phyloP scores from a whole-genome alignment of 23 red algal genomes.

The Pyropia haitanensis region DNA sequence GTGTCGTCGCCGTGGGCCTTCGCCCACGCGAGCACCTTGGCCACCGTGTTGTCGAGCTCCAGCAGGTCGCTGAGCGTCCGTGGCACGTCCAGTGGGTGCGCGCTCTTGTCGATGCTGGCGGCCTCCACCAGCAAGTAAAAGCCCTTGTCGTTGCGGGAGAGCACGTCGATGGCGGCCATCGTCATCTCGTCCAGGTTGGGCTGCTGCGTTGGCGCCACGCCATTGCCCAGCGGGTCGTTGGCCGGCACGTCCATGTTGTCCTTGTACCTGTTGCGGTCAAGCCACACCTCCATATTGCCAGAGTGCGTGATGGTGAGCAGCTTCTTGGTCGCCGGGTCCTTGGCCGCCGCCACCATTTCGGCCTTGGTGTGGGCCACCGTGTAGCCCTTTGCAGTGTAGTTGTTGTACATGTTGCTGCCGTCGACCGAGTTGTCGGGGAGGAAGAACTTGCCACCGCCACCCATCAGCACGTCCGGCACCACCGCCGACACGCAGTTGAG shows the following conservation, averaged over 20 bases:
- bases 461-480: constrained; percentile 35
- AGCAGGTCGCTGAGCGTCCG: constrained; percentile 27
- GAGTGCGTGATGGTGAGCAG: constrained; percentile 31
- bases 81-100: constrained; percentile 28
- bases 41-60: constrained; percentile 34
- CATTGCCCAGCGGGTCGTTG: constrained; percentile 15
- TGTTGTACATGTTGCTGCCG: constrained; percentile 32
- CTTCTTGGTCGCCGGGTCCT: constrained; percentile 22
- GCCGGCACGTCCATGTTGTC: constrained; percentile 20
- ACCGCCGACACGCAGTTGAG: constrained; percentile 18
- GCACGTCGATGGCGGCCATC: constrained; percentile 34
- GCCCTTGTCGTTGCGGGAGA: constrained; percentile 29
- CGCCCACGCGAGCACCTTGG: constrained; percentile 21
- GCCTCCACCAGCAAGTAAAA: constrained; percentile 49
- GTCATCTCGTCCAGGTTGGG: constrained; percentile 53
- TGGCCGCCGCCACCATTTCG: constrained; percentile 30
- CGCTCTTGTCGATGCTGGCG: constrained; percentile 37
- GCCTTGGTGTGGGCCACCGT: constrained; percentile 32
- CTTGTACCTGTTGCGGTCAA: constrained; percentile 44
- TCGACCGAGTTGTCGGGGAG: constrained; percentile 15
- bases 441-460: constrained; percentile 34
- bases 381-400: constrained; percentile 17
- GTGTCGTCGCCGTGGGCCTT: constrained; percentile 39
- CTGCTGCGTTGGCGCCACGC: constrained; percentile 15
- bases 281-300: constrained; percentile 44